Conservation (phyloP, 495 filamentous ascomycete species). For the Daldinia childiae region DNA sequence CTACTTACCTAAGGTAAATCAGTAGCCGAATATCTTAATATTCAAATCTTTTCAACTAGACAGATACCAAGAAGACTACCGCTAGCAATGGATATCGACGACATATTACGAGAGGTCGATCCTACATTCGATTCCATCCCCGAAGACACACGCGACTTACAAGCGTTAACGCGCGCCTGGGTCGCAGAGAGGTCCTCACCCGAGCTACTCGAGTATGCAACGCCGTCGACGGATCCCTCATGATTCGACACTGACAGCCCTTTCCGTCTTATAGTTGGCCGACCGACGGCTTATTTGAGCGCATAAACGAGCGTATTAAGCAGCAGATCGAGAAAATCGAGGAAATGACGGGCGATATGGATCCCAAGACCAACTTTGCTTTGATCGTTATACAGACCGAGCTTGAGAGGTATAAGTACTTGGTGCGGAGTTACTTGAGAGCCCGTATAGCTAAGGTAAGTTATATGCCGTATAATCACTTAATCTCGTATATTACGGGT, state of each 20-base stretch:
- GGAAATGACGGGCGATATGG: conserved; percentile 79
- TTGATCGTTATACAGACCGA: conserved; percentile 97
- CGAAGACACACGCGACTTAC: conserved; percentile 78
- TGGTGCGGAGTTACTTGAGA: conserved; percentile 84
- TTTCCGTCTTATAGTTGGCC: conserved; percentile 57
- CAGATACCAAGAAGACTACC: not conserved
- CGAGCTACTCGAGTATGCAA: conserved; percentile 70
- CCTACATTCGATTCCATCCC: conserved; percentile 63
- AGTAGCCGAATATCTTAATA: not conserved
- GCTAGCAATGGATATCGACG: conserved; percentile 80
- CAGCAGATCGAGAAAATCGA: conserved; percentile 75
- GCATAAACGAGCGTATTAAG: conserved; percentile 78
- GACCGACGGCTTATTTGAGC: conserved; percentile 65
- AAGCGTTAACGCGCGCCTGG: conserved; percentile 90
- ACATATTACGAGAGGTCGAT: conserved; percentile 86
- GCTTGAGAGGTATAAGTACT: conserved; percentile 89
- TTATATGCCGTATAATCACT: conserved; percentile 3
- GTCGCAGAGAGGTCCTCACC: conserved; percentile 88
- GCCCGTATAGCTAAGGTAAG: conserved; percentile 81
- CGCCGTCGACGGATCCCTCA: not conserved
- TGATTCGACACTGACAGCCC: conserved; percentile 24
- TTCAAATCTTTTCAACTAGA: not conserved
- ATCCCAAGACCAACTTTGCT: conserved; percentile 87
- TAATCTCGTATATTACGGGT: not conserved
- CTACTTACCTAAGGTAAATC: too few species aligned